A percentile compares a stretch with the other conserved stretches of the same genome.
phyloP scores from a whole-genome alignment of 129 eudicot genomes.

The Erigeron canadensis region DNA sequence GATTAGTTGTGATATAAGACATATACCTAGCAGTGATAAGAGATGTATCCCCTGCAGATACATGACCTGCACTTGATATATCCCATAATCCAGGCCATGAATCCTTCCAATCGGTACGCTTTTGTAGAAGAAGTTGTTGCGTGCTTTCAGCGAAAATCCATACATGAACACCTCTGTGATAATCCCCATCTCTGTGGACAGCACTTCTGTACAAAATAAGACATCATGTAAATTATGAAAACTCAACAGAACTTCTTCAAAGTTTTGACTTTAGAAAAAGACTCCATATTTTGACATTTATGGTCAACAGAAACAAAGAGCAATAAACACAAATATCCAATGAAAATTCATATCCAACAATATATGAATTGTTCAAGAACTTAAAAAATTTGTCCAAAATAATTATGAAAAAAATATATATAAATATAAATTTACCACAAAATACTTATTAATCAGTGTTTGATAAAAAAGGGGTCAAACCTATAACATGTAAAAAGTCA shows the following conservation, averaged over 20 bases:
- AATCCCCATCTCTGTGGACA: constrained; percentile 91
- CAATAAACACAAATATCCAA: too few relatives aligned
- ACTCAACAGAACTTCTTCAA: not conserved
- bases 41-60: constrained; percentile 91
- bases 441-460: too few relatives aligned
- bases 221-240: too few relatives aligned
- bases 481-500: not conserved
- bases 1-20: not conserved
- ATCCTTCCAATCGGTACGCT: constrained; percentile 83
- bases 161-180: constrained; percentile 90
- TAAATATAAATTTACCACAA: too few relatives aligned
- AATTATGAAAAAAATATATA: too few relatives aligned
- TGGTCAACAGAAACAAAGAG: too few relatives aligned
- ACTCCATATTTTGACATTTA: too few relatives aligned
- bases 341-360: too few relatives aligned
- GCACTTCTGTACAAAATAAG: constrained; percentile 47
- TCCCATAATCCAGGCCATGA: constrained; percentile 97
- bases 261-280: too few relatives aligned
- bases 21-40: constrained; percentile 75
- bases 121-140: constrained; percentile 71
- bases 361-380: too few relatives aligned
- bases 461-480: too few relatives aligned
- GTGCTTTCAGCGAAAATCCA: constrained; percentile 94
- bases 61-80: constrained; percentile 96
- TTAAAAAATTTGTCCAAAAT: too few relatives aligned